Evolutionary conservation across 1,284 basidiomycete species (phyloP).

Genomic region (Ganoderma boninense): DNA sequence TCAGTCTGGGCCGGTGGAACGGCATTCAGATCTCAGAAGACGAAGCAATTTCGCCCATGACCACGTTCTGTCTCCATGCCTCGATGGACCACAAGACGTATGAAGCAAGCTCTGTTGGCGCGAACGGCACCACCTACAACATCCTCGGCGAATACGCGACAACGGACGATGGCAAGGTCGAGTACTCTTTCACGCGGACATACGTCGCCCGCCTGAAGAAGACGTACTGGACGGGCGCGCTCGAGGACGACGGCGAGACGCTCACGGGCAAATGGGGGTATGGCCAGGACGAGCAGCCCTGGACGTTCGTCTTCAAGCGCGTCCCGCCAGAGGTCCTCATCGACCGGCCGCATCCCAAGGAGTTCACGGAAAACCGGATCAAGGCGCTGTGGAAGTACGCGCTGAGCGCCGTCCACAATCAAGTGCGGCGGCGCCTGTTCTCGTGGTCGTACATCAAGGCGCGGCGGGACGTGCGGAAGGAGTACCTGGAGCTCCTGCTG

Average conservation of each 20-base stretch:
- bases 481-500: constrained; percentile 19
- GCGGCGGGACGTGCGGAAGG: constrained; percentile 16
- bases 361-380: constrained; percentile 4
- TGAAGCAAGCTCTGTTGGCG: constrained; percentile 11
- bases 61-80: constrained; percentile 17
- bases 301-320: constrained; percentile 21
- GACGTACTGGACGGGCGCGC: constrained; percentile 14
- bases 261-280: constrained; percentile 26
- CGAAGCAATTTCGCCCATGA: constrained; percentile 8
- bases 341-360: constrained; percentile 12
- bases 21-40: constrained; percentile 6
- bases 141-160: constrained; percentile 14
- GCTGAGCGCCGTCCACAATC: constrained; percentile 5
- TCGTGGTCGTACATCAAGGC: constrained; percentile 26
- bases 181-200: constrained; percentile 23
- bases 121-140: constrained; percentile 13
- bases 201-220: constrained; percentile 19
- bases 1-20: constrained; percentile 23
- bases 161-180: constrained; percentile 7
- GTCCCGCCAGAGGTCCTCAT: constrained; percentile 18
- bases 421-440: constrained; percentile 22
- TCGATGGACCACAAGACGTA: constrained; percentile 11
- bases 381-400: constrained; percentile 24
- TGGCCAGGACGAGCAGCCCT: constrained; percentile 6
- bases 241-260: constrained; percentile 21